Evolutionary conservation across 495 filamentous ascomycete genomes (phyloP).

Genomic region (Penicillium canescens): DNA sequence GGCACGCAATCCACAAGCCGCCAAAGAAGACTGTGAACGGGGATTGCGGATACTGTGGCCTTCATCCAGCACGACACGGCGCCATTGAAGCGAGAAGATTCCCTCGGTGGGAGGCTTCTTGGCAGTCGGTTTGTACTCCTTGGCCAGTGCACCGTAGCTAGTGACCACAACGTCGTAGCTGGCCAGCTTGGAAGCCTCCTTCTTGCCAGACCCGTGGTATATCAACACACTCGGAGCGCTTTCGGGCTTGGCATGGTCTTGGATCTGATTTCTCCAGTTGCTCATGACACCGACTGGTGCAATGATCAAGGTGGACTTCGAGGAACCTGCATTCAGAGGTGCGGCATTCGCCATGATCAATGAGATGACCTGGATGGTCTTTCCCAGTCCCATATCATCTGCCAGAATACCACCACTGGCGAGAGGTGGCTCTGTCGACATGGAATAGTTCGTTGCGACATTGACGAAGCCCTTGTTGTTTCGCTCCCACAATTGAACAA

Average conservation of each 20-base stretch:
- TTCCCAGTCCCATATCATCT: slow-evolving; percentile 95
- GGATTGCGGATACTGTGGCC: slow-evolving; percentile 84
- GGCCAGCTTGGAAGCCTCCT: slow-evolving; percentile 49
- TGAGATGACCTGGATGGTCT: slow-evolving; percentile 87
- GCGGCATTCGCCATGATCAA: slow-evolving; percentile 66
- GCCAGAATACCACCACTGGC: slow-evolving; percentile 83
- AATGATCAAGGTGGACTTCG: slow-evolving; percentile 73
- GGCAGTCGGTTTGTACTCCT: slow-evolving; percentile 39
- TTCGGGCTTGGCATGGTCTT: slow-evolving; percentile 65
- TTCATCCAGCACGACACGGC: slow-evolving; percentile 84
- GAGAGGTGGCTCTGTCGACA: slow-evolving; percentile 54
- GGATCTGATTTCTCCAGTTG: slow-evolving; percentile 85
- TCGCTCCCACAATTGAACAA: slow-evolving; percentile 81
- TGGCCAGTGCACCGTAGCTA: slow-evolving; percentile 67
- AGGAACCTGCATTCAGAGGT: slow-evolving; percentile 30
- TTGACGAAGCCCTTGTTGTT: slow-evolving; percentile 61
- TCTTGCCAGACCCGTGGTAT: slow-evolving; percentile 69
- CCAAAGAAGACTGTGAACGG: slow-evolving; percentile 66
- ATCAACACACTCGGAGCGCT: slow-evolving; percentile 64
- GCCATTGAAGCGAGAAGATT: slow-evolving; percentile 72
- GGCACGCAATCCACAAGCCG: slow-evolving; percentile 66
- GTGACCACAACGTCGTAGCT: slow-evolving; percentile 80
- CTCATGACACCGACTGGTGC: slow-evolving; percentile 87
- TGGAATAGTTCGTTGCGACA: slow-evolving; percentile 74
- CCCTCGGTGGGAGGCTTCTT: slow-evolving; percentile 35